phyloP scores from a whole-genome alignment of 495 filamentous ascomycete species.

The Lasiosphaeris hirsuta region DNA sequence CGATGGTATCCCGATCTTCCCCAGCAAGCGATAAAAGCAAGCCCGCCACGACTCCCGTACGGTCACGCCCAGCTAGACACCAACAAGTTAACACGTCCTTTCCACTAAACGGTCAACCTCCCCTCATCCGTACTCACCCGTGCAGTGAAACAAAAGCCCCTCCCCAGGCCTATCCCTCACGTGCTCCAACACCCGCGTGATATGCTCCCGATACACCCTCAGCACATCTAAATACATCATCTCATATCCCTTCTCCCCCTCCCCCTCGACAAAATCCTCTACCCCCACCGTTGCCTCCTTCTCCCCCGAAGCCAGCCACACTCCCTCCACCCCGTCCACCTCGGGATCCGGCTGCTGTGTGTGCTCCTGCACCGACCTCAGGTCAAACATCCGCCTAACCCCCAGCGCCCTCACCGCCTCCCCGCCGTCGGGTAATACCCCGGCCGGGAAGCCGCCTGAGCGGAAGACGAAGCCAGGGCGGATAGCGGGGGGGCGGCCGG shows the following conservation, averaged over 20 bases:
- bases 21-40: slow-evolving; percentile 55
- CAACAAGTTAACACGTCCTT: neutral
- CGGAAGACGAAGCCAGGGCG: slow-evolving; percentile 49
- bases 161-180: slow-evolving; percentile 31
- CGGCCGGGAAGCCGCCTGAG: slow-evolving; percentile 42
- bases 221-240: slow-evolving; percentile 44
- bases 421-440: slow-evolving; percentile 30
- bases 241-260: slow-evolving; percentile 38
- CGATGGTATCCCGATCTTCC: slow-evolving; percentile 41
- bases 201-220: slow-evolving; percentile 31
- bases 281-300: slow-evolving; percentile 32
- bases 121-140: slow-evolving; percentile 40
- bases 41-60: slow-evolving; percentile 60
- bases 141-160: slow-evolving; percentile 46
- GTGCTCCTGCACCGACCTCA: slow-evolving; percentile 40
- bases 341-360: slow-evolving; percentile 31
- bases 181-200: slow-evolving; percentile 37
- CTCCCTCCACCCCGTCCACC: slow-evolving; percentile 39
- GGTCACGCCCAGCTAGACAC: slow-evolving; percentile 56
- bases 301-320: slow-evolving; percentile 33
- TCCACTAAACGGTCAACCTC: neutral
- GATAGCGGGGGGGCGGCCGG: slow-evolving; percentile 16
- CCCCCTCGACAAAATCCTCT: slow-evolving; percentile 36
- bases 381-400: slow-evolving; percentile 43
- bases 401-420: slow-evolving; percentile 39